Conservation (phyloP, 2,329 filamentous ascomycete genomes). For the Gremmenia infestans region DNA sequence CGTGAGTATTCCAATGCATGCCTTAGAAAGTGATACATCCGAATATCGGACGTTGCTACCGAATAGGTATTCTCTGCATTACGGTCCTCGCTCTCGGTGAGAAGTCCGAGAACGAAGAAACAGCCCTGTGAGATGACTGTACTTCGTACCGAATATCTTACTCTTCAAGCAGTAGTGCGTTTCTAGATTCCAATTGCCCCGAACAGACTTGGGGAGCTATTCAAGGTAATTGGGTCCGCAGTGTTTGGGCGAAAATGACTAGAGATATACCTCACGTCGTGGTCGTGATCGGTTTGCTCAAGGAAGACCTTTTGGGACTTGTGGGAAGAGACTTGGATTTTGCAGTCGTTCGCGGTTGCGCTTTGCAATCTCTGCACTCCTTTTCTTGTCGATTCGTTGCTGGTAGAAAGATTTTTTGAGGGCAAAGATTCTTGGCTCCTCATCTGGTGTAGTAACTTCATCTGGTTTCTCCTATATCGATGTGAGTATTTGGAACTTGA, state of each 20-base stretch:
- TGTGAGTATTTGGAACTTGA: slow-evolving; percentile 6
- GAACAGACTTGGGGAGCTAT: background rate
- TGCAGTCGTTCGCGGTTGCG: slow-evolving; percentile 75
- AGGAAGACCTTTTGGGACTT: slow-evolving; percentile 64
- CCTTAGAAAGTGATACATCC: background rate
- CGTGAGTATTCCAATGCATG: slow-evolving; percentile 3
- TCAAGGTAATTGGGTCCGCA: background rate
- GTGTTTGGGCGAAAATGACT: background rate
- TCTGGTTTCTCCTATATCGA: slow-evolving; percentile 24
- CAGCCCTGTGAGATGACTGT: slow-evolving; percentile 19
- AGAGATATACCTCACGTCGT: background rate
- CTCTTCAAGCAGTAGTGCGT: background rate
- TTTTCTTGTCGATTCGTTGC: slow-evolving; percentile 73
- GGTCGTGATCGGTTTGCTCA: slow-evolving; percentile 8
- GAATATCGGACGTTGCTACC: slow-evolving; percentile 1
- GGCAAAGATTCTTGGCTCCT: slow-evolving; percentile 75
- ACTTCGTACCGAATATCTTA: slow-evolving; percentile 9
- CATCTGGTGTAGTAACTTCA: slow-evolving; percentile 38
- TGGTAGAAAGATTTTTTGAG: slow-evolving; percentile 86
- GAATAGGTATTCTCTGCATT: slow-evolving; percentile 6
- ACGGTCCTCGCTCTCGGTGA: background rate
- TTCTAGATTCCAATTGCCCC: background rate
- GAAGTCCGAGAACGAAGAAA: background rate
- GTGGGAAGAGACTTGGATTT: slow-evolving; percentile 77
- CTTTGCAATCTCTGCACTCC: slow-evolving; percentile 73